Evolutionary conservation across 2,329 filamentous ascomycete species (phyloP).

Genomic region (Chrysoporthe puriensis): DNA sequence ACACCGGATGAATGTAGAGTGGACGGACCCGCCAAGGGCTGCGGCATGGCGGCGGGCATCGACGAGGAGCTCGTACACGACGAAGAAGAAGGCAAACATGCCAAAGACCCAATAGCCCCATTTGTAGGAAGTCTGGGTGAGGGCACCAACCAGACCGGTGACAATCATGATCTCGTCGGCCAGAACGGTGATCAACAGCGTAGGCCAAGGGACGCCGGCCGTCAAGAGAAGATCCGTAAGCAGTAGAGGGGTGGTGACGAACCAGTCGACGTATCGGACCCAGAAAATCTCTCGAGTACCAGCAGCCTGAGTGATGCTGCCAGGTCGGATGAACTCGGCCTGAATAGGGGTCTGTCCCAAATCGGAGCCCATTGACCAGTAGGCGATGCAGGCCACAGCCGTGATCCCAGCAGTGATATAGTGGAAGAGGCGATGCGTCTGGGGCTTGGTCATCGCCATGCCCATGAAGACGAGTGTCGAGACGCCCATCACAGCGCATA

Average conservation of each 20-base stretch:
- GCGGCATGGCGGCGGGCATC: constrained; percentile 61
- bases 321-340: constrained; percentile 58
- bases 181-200: constrained; percentile 64
- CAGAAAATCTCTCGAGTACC: constrained; percentile 67
- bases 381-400: constrained; percentile 63
- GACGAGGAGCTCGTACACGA: constrained; percentile 61
- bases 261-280: constrained; percentile 68
- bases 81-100: constrained; percentile 57
- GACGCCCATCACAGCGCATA: constrained; percentile 61
- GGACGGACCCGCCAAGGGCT: constrained; percentile 56
- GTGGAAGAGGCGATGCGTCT: constrained; percentile 63
- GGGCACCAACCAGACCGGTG: constrained; percentile 67
- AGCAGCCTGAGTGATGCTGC: constrained; percentile 47
- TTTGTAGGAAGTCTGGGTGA: constrained; percentile 66
- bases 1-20: constrained; percentile 56
- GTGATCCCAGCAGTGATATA: constrained; percentile 65
- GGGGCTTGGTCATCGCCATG: constrained; percentile 55
- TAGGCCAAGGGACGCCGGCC: constrained; percentile 65
- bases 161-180: constrained; percentile 70
- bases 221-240: constrained; percentile 66
- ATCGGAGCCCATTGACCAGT: constrained; percentile 70
- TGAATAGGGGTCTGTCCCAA: constrained; percentile 65
- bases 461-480: constrained; percentile 57
- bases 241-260: constrained; percentile 65
- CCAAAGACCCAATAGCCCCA: constrained; percentile 69